phyloP scores from a whole-genome alignment of 441 rosid species.

The Jatropha podagrica region DNA sequence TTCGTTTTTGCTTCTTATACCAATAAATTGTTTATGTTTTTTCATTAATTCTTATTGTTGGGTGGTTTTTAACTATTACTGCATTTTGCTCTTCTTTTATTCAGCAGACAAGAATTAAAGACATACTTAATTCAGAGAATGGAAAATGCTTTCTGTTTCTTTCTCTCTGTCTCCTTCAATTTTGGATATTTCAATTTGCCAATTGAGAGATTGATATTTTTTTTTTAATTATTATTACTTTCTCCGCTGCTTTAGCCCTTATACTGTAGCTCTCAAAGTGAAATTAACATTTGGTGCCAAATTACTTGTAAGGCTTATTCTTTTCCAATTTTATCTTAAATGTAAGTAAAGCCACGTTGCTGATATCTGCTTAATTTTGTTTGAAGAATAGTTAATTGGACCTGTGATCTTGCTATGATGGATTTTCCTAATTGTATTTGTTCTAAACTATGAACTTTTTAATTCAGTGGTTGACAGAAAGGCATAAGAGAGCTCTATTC shows the following conservation, averaged over 20 bases:
- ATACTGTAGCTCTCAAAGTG: neutral
- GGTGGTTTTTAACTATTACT: too few species aligned
- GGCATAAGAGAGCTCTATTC: constrained; percentile 74
- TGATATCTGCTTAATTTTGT: neutral
- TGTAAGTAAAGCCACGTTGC: neutral
- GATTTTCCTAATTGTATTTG: neutral
- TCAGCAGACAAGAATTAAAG: too few species aligned
- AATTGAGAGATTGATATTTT: neutral
- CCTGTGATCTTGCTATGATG: neutral
- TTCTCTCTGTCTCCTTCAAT: neutral
- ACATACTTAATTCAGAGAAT: too few species aligned
- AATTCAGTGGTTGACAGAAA: constrained; percentile 71
- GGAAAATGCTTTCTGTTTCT: neutral
- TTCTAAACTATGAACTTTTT: constrained; percentile 4
- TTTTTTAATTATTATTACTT: neutral
- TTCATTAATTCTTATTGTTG: neutral
- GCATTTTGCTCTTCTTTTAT: too few species aligned
- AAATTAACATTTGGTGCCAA: neutral
- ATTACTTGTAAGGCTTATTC: neutral
- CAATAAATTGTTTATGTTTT: neutral
- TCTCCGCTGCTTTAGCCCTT: neutral
- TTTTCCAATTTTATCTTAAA: neutral
- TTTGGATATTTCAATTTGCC: neutral
- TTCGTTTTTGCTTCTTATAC: neutral
- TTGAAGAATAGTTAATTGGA: neutral